Conservation (phyloP, 768 basidiomycete species). For the Boletus sp. region DNA sequence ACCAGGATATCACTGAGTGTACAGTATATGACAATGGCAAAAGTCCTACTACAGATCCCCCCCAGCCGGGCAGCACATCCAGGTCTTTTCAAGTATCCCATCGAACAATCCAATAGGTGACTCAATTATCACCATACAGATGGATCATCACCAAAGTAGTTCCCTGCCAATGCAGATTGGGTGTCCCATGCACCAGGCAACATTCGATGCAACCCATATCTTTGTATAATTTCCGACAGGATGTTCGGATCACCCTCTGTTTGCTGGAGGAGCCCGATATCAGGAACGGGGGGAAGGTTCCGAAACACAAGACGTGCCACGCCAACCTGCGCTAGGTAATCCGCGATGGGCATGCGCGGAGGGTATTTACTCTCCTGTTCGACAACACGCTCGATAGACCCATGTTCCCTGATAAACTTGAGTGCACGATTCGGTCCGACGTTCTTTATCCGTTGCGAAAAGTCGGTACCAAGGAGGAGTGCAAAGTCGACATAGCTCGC, state of each 20-base stretch:
- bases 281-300: slow-evolving; percentile 62
- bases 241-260: slow-evolving; percentile 38
- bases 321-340: slow-evolving; percentile 63
- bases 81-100: not conserved
- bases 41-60: not conserved
- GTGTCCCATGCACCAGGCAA: slow-evolving; percentile 40
- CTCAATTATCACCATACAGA: slow-evolving; percentile 17
- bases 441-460: slow-evolving; percentile 78
- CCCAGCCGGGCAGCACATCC: not conserved
- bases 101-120: not conserved
- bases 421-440: slow-evolving; percentile 78
- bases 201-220: slow-evolving; percentile 47
- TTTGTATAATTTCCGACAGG: slow-evolving; percentile 46
- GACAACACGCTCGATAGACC: slow-evolving; percentile 69
- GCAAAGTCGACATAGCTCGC: slow-evolving; percentile 76
- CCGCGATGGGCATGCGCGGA: slow-evolving; percentile 42
- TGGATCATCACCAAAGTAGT: slow-evolving; percentile 68
- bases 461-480: slow-evolving; percentile 87
- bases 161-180: slow-evolving; percentile 50
- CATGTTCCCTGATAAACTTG: slow-evolving; percentile 67
- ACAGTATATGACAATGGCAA: not conserved
- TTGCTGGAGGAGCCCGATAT: slow-evolving; percentile 33
- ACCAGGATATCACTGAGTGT: not conserved
- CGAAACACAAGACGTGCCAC: slow-evolving; percentile 62
- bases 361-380: slow-evolving; percentile 48